A percentile compares a stretch with the other conserved stretches of the same genome.
phyloP scores from a whole-genome alignment of 2,329 filamentous ascomycete species.

The Sphaerulina vaccinii region DNA sequence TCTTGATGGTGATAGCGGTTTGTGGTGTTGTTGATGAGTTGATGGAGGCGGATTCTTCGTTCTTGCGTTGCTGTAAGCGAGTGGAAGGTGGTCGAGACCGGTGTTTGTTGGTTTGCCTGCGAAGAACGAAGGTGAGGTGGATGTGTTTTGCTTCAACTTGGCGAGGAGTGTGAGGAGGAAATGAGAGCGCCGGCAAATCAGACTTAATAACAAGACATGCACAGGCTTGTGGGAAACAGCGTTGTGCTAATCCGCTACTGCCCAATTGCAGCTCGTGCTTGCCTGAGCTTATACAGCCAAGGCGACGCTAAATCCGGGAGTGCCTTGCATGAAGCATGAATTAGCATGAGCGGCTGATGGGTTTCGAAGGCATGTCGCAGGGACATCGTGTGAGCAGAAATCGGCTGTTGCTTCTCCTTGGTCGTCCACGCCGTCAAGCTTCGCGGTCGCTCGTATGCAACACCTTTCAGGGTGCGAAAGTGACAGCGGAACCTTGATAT shows the following conservation, averaged over 20 bases:
- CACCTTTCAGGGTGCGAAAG: no score
- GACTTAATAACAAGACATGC: neutral
- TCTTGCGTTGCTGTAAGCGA: constrained; percentile 18
- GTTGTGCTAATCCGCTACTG: neutral
- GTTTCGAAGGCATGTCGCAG: no score
- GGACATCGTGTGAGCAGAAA: no score
- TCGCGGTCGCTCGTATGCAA: no score
- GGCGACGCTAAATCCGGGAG: neutral
- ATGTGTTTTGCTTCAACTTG: constrained; percentile 41
- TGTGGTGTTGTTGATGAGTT: constrained; percentile 1
- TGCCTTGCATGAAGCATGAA: neutral
- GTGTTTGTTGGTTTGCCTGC: constrained; percentile 16
- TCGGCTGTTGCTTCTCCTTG: no score
- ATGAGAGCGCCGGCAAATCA: neutral
- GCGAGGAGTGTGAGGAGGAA: neutral
- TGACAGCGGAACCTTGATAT: no score
- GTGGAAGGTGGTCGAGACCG: constrained; percentile 21
- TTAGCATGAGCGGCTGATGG: neutral
- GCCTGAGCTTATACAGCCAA: neutral
- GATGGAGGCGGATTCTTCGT: constrained; percentile 10
- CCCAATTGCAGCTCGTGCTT: no score
- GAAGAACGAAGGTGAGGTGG: constrained; percentile 15
- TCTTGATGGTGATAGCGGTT: constrained; percentile 18
- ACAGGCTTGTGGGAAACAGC: no score
- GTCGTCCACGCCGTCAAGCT: no score